Evolutionary conservation across 192 early-diverging fungal species (phyloP), one percentile per base, ranked within the genome.

Genomic region (Rhizophagus clarus): DNA sequence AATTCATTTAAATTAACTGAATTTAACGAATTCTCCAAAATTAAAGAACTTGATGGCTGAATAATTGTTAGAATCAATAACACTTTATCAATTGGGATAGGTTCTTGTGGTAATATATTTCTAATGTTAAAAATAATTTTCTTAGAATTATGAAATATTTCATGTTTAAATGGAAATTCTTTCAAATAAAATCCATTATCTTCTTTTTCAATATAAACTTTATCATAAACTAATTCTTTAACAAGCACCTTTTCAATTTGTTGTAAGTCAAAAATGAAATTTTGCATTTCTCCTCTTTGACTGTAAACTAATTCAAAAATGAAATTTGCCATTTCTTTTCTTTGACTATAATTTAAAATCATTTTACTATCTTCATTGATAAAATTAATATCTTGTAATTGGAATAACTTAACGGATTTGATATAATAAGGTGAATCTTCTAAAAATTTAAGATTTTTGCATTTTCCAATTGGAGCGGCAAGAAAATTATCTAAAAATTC

Each of bases 341-440:
- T 26, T 26, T 79, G 78, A 34, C 47, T 56, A 31, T 74, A 79
- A 61, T 74, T 45, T 15, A 79, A 72, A 49, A 79, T 28, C 11
- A 56, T 26, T 2, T 15, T 8, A 34, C 12, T 74, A 37, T 37
- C 22, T 24, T 80, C 79, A 51, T 80, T 29, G 17, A 80, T 75
- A n/a, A 80, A 56, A 22, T 56, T 20, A 20, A 12, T 56, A 22
- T 56, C 51, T 56, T 56, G 15, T 6, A 22, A 4, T 56, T 56
- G 51, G 1, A 4, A 4, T 20, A 56, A 17, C 4, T 56, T 56
- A 56, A 56, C 7, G 15, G 51, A 56, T 56, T 56, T 56, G 17
- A 22, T 22, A 22, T 20, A 56, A 56, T 22, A 22, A 22, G 42
- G 11, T 45, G 42, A 45, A 45, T 45, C 42, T 45, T 45, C 42